Evolutionary conservation across 176 grass and related monocot species (phyloP), one percentile per base, ranked within the genome.

Genomic region (Eleusine coracana): DNA sequence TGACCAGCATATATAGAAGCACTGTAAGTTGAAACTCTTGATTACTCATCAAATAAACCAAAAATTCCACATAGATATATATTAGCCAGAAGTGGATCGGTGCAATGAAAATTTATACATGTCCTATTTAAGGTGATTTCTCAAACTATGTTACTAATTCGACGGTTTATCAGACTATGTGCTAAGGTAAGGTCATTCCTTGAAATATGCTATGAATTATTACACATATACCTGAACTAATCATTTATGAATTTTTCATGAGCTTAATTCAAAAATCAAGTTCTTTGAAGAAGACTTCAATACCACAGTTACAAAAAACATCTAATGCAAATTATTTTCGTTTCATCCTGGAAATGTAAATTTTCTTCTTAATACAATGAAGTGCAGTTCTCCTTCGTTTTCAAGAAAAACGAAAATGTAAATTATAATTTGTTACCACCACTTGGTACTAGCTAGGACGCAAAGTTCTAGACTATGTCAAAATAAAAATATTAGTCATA

Each of bases 401-500:
- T 34, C 2, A 0, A 34, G 31, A 34, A 34, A 34, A 34, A 34
- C 0, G 31, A 34, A 51, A 87, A 27, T 71, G 31, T 36, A 42
- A 66, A 11, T 66, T 55, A 55, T 38, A 45, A 38, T 66, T 66
- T 39, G 3, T 51, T 71, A 78, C 68, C 1, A 68, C 29, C 83
- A 68, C 20, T 46, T 49, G 28, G 12, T 68, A 1, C 12, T 64
- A 59, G 1, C 23, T 64, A 68, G 6, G 59, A 79, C 67, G 48
- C 1, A 38, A 71, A 59, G 82, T 77, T 0, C 9, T 45, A 72
- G 25, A 50, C 52, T 65, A 18, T 72, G 7, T 71, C 21, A 27
- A 84, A 73, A 79, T 38, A 88, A 21, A 79, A 83, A 16, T 70
- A 60, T 55, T 46, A 51, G 14, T 59, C 39, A 60, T 37, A 67